Conservation (phyloP, 2,329 filamentous ascomycete species). For the Aschersonia sp. region DNA sequence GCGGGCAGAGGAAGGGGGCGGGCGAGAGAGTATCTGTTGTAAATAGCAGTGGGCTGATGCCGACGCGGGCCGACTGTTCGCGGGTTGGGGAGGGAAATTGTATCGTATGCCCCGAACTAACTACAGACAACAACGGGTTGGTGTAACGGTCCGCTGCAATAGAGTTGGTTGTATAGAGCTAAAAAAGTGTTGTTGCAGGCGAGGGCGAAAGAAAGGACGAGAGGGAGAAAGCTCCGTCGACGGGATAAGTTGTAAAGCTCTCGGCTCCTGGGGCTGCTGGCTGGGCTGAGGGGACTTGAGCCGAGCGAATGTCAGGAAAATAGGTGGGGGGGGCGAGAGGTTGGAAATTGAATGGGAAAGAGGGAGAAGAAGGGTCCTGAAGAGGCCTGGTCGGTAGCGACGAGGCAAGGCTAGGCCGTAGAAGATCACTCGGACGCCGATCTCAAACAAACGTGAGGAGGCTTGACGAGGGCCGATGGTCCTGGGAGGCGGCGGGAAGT, state of each 20-base stretch:
- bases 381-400: neutral
- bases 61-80: neutral
- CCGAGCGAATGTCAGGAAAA: neutral
- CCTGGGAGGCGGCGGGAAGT: no score
- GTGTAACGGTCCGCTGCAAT: neutral
- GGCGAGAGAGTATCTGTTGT: neutral
- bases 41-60: neutral
- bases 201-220: neutral
- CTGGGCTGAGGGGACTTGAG: neutral
- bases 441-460: conserved; percentile 2
- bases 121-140: neutral
- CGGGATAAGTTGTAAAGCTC: neutral
- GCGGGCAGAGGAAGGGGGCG: neutral
- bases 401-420: neutral
- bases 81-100: neutral
- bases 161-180: neutral
- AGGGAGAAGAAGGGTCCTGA: neutral
- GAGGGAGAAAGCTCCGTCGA: neutral
- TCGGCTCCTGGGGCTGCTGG: neutral
- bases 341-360: neutral
- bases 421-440: conserved; percentile 1
- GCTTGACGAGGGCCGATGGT: neutral
- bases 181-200: neutral
- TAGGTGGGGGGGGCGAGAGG: neutral
- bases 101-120: neutral